Base-by-base conservation (phyloP, 164 flowering plant genomes). In the Houttuynia cordata region DNA sequence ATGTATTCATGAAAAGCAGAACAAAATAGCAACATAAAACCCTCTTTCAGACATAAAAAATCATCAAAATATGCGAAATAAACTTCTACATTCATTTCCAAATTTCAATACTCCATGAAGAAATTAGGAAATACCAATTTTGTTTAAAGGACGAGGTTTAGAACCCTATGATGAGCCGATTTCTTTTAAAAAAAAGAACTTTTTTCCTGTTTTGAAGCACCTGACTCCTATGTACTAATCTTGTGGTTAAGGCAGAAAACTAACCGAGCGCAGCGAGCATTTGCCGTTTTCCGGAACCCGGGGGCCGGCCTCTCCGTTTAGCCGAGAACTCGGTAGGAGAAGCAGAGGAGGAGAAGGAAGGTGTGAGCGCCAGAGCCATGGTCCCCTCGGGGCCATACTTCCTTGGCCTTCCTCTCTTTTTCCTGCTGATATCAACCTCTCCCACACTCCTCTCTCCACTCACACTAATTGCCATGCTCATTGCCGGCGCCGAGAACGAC, bases 331-430 rank as follows among this genome's bases (percentile, higher is more conserved):
- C 77, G 14, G 62, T 40, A 15, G 75, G 58, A 9, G 75, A 39
- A 25, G 59, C 49, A 7, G 69, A 52, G 4, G 74, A 56, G 22
- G 68, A 34, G 41, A 67, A 75, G 0, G 67, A 67, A 12, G 81
- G 75, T 4, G 83, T 72, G 1, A 75, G 24, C 6, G 76, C 30
- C 40, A 58, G 17, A 1, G 68, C 57, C 64, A 83, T 60, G 74
- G 77, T 75, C 17, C 85, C 91, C 21, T 84, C 91, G 0, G 85
- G 67, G n/a, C 80, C 88, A 58, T 86, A 91, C 69, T 86, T 91
- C 62, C 96, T 80, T 0, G 97, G 97, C 69, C 97, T 79, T 59
- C 94, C 97, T 67, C 91, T 78, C 61, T 76, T 85, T 79, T 83
- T 85, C 73, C 73, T 82, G 6, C 51, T 72, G 47, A 66, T 24